A percentile compares a stretch with the other conserved stretches of the same genome.
Evolutionary conservation across 768 basidiomycete genomes (phyloP).

Genomic region (Boletus rubropictus): DNA sequence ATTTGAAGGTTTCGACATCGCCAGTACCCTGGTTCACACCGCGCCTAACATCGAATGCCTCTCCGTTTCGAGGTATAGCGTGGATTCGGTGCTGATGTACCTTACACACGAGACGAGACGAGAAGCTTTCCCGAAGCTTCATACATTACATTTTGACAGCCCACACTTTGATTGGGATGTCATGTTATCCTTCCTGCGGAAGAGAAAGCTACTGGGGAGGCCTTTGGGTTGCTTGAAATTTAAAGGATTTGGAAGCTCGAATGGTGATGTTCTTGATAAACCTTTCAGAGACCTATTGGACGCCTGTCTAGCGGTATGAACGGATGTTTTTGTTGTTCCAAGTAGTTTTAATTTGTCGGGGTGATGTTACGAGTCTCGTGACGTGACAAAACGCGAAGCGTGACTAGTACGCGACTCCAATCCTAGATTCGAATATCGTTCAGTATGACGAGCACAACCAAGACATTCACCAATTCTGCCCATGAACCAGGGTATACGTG

Average conservation of each 20-base stretch:
- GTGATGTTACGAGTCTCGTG: conserved; percentile 13
- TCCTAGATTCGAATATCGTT: neutral
- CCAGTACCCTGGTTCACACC: conserved; percentile 18
- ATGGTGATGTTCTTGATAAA: conserved; percentile 18
- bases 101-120: conserved; percentile 24
- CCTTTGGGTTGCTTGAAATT: conserved; percentile 17
- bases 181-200: conserved; percentile 23
- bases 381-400: conserved; percentile 20
- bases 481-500: conserved; percentile 55
- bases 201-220: conserved; percentile 17
- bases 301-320: conserved; percentile 20
- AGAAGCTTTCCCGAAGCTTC: conserved; percentile 24
- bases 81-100: conserved; percentile 20
- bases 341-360: too few species aligned
- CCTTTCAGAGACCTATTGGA: conserved; percentile 17
- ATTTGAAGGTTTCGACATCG: conserved; percentile 22
- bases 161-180: conserved; percentile 28
- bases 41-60: conserved; percentile 23
- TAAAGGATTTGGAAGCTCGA: conserved; percentile 19
- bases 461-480: conserved; percentile 30
- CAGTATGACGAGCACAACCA: conserved; percentile 25
- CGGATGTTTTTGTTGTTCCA: neutral
- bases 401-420: conserved; percentile 13
- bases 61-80: conserved; percentile 24
- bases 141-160: conserved; percentile 15